These are phyloP conservation scores for Oryza glaberrima DNA, from an alignment of 176 grass and related monocot genomes.

Conservation along the genomic window DNA sequence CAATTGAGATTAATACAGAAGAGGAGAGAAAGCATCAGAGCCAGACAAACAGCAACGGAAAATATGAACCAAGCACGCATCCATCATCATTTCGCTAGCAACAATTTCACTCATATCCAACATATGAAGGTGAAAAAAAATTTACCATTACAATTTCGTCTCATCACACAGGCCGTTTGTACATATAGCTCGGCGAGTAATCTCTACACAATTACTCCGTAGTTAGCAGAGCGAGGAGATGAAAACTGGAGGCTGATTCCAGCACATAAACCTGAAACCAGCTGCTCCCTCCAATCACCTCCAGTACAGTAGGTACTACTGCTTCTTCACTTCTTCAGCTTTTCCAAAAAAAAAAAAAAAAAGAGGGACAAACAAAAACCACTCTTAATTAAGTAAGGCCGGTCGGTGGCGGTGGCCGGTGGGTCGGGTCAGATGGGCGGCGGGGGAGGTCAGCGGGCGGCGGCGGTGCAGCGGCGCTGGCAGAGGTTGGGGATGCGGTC, in stretches of 20 bases:
- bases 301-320: neutral
- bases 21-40: neutral
- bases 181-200: neutral
- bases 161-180: neutral
- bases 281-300: neutral
- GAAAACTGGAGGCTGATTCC: neutral
- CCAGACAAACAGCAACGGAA: neutral
- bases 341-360: neutral
- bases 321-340: neutral
- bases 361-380: neutral
- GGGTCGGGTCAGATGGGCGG: neutral
- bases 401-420: neutral
- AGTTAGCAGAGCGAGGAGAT: neutral
- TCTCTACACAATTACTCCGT: neutral
- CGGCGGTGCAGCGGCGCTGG: conserved; percentile 48
- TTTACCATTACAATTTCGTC: neutral
- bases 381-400: neutral
- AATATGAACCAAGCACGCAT: neutral
- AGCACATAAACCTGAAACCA: neutral
- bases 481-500: conserved; percentile 68
- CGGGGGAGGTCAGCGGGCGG: neutral
- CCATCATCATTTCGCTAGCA: neutral
- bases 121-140: neutral
- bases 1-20: neutral
- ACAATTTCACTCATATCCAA: neutral